Base-by-base conservation (phyloP, 345 rosid species). In the Bruguiera parviflora region DNA sequence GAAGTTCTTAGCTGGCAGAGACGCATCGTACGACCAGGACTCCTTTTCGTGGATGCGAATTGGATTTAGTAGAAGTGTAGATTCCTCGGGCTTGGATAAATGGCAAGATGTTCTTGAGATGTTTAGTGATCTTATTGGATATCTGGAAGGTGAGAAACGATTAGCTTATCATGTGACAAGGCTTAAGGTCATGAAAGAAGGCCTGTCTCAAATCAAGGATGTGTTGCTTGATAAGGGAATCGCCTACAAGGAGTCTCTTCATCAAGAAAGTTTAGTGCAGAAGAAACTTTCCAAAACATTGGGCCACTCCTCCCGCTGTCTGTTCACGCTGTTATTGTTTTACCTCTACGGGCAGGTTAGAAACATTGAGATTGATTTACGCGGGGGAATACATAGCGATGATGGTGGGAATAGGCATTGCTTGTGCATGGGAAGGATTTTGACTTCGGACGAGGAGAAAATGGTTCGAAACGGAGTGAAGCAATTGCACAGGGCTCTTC, bases 121-220 rank as follows among this genome's bases (percentile, higher is more conserved):
- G 58, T 55, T 55, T 55, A 55, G 8, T 22, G 58, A 55, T 55
- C 58, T 55, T 55, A 55, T 55, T 8, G 29, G 28, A 22, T 55
- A 55, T 22, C 28, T 55, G 29, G 28, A 55, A 22, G 58, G 28
- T 22, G 58, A 55, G 58, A 22, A 55, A 25, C 27, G 15, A 55
- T 55, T 55, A 5, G 11, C 28, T 22, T 22, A 84, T 74, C 89
- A 91, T 63, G 60, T 84, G 53, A 75, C 68, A 0, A 93, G 89
- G 82, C 89, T 91, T 32, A 77, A 80, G 63, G 86, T 74, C 32
- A 93, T 93, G 94, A 91, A 88, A 83, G 97, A 91, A 87, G 98
- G 97, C 61, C 11, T 63, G 55, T 84, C 74, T 60, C 92, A 91
- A 63, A 82, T 91, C 74, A 89, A 73, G 76, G 85, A 87, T 74